Conservation (phyloP, 495 filamentous ascomycete species). For the Aspergillus affinis region DNA sequence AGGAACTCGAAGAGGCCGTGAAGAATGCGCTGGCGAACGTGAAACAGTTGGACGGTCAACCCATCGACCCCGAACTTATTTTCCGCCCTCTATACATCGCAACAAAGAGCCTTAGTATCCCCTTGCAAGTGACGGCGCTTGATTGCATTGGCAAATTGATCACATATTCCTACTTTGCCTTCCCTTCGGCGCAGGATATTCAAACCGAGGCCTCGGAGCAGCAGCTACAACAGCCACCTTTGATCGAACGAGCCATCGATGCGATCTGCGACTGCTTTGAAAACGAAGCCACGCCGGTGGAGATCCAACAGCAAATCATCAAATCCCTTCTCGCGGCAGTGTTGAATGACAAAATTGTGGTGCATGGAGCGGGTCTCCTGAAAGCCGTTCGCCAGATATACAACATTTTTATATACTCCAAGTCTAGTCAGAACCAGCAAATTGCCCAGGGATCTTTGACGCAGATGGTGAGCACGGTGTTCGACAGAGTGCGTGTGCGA, state of each 20-base stretch:
- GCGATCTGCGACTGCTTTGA: constrained; percentile 99
- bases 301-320: constrained; percentile 96
- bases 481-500: constrained; percentile 87
- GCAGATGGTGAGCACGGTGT: constrained; percentile 98
- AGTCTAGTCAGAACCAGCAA: constrained; percentile 89
- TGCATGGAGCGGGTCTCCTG: constrained; percentile 92
- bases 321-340: constrained; percentile 95
- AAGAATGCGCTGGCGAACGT: constrained; percentile 80
- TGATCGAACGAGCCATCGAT: constrained; percentile 98
- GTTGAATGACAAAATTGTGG: constrained; percentile 95
- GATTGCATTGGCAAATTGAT: constrained; percentile 99
- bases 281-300: constrained; percentile 84
- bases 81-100: constrained; percentile 89
- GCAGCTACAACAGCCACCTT: constrained; percentile 58
- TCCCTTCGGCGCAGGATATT: constrained; percentile 52
- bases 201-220: constrained; percentile 47
- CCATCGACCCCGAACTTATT: constrained; percentile 78
- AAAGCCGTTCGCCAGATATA: constrained; percentile 99
- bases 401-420: constrained; percentile 95
- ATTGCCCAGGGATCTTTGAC: constrained; percentile 94
- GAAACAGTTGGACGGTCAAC: constrained; percentile 69
- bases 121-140: constrained; percentile 82
- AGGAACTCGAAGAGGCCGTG: constrained; percentile 74
- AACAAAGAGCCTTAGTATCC: constrained; percentile 77
- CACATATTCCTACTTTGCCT: constrained; percentile 95